These are phyloP conservation scores for Avena atlantica DNA, from an alignment of 176 grass and related monocot species.

Conservation along the genomic window DNA sequence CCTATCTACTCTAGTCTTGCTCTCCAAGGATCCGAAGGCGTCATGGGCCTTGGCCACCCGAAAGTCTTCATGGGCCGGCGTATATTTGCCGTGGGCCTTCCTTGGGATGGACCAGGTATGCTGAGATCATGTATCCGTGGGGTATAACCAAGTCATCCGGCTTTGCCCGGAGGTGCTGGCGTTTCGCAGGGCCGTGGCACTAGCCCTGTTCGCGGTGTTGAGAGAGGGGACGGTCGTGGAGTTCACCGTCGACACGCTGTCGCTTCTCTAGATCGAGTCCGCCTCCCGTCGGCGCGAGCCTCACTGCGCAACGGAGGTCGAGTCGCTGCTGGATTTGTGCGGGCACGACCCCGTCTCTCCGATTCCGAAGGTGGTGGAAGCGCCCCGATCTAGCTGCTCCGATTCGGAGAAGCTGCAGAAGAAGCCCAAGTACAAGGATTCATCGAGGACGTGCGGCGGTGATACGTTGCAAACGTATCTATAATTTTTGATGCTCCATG, in stretches of 20 bases:
- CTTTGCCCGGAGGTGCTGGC: conserved; percentile 47
- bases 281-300: not conserved
- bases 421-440: too few relatives aligned
- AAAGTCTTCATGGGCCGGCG: too few relatives aligned
- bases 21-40: too few relatives aligned
- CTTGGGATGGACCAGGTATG: too few relatives aligned
- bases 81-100: too few relatives aligned
- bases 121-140: too few relatives aligned
- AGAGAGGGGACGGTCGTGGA: conserved; percentile 57
- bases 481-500: too few relatives aligned
- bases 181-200: conserved; percentile 43
- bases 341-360: conserved; percentile 50
- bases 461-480: too few relatives aligned
- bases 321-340: conserved; percentile 8
- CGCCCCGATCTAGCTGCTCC: conserved; percentile 24
- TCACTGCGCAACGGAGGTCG: not conserved
- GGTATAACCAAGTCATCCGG: not conserved
- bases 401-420: conserved; percentile 3
- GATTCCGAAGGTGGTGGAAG: conserved; percentile 49
- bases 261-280: conserved; percentile 56
- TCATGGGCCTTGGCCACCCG: too few relatives aligned
- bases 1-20: too few relatives aligned
- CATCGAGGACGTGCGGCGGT: too few relatives aligned
- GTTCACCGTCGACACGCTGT: conserved; percentile 48
- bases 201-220: conserved; percentile 58